phyloP scores from a whole-genome alignment of 2,329 filamentous ascomycete species.

The Aspergillus viridinutans region DNA sequence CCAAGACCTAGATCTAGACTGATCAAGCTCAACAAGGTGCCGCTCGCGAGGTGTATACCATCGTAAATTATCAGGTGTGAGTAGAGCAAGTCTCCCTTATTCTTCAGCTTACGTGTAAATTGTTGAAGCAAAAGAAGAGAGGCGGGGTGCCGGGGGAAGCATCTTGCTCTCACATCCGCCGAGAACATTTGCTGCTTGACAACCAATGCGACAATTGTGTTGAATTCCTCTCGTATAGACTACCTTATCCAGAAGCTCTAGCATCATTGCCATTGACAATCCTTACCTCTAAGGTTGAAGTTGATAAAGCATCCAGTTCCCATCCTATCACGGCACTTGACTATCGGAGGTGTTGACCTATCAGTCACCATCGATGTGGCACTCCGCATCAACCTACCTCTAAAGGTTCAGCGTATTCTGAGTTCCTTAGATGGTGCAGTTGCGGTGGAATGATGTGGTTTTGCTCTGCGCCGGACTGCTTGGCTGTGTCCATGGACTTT shows the following conservation, averaged over 20 bases:
- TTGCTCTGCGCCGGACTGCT: not conserved
- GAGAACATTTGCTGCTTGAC: not conserved
- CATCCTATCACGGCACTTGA: not conserved
- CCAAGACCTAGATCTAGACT: not conserved
- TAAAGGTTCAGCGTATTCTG: not conserved
- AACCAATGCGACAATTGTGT: not conserved
- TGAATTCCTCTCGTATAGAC: not conserved
- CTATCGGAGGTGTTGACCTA: not conserved
- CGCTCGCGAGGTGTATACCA: not conserved
- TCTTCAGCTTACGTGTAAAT: not conserved
- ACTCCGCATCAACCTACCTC: not conserved
- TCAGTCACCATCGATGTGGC: not conserved
- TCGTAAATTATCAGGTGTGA: not conserved
- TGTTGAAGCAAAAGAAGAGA: not conserved
- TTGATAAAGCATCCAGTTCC: not conserved
- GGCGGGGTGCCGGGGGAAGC: not conserved
- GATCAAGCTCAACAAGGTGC: not conserved
- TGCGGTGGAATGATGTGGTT: too few species aligned
- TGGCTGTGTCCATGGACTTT: not conserved
- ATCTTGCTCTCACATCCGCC: too few species aligned
- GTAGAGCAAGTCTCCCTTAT: not conserved
- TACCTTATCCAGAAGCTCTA: not conserved
- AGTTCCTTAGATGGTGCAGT: not conserved
- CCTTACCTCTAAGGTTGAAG: not conserved
- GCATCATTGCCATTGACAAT: not conserved